Conservation (phyloP, 106 monocot species). For the Acanthochlamys bracteata region DNA sequence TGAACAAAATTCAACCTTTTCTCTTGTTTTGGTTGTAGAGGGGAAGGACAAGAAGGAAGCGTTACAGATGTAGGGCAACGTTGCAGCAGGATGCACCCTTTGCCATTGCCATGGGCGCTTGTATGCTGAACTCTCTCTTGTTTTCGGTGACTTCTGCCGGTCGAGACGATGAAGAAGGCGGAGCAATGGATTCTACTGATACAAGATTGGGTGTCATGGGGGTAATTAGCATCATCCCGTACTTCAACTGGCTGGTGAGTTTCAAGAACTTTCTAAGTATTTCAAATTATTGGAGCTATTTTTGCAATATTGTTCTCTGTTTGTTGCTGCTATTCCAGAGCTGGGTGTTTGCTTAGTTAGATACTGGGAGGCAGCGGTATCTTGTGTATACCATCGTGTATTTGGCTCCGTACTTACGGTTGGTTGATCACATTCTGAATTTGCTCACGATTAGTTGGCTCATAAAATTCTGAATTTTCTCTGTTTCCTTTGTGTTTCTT, state of each 20-base stretch:
- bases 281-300: background rate
- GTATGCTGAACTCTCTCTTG: constrained; percentile 66
- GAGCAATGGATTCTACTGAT: constrained; percentile 58
- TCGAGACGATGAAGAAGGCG: constrained; percentile 22
- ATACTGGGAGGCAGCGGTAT: constrained; percentile 68
- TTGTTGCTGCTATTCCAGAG: constrained; percentile 29
- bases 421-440: background rate
- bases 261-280: background rate
- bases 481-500: background rate
- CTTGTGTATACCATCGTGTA: constrained; percentile 82
- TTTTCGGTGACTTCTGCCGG: constrained; percentile 22
- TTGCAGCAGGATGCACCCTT: constrained; percentile 76
- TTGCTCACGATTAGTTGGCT: constrained; percentile 26
- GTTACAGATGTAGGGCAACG: constrained; percentile 34
- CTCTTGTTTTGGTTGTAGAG: background rate
- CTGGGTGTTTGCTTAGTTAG: constrained; percentile 98
- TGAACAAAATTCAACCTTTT: too few relatives aligned
- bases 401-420: constrained; percentile 95
- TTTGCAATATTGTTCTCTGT: background rate
- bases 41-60: constrained; percentile 3
- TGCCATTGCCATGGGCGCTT: constrained; percentile 72
- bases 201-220: constrained; percentile 85
- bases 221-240: constrained; percentile 84
- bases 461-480: background rate
- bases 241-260: constrained; percentile 95